phyloP scores from a whole-genome alignment of 805 yeast species.

The Myxozyma geophila region DNA sequence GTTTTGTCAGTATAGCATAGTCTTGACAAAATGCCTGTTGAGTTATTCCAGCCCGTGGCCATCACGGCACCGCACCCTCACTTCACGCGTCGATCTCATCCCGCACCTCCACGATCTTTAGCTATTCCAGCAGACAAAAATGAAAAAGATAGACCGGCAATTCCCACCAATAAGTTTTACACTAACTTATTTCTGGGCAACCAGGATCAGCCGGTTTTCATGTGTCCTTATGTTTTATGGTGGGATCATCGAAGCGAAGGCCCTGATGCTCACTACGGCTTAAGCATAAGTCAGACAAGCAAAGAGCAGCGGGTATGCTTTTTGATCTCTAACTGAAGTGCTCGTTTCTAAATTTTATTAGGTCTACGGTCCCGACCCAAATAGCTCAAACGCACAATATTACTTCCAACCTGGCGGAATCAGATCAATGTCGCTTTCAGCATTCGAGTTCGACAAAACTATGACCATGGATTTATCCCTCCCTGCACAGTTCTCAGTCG shows the following conservation, averaged over 20 bases:
- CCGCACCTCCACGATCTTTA: slow-evolving; percentile 25
- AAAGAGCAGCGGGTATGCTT: slow-evolving; percentile 49
- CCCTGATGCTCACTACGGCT: slow-evolving; percentile 53
- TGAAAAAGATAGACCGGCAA: slow-evolving; percentile 42
- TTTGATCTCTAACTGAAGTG: neutral
- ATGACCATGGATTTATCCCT: slow-evolving; percentile 39
- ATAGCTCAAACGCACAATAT: slow-evolving; percentile 49
- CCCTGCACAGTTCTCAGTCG: slow-evolving; percentile 38
- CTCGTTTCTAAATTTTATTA: neutral
- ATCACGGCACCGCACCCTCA: slow-evolving; percentile 31
- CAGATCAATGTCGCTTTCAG: slow-evolving; percentile 61
- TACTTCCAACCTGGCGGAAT: slow-evolving; percentile 62
- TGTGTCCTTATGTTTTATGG: slow-evolving; percentile 72
- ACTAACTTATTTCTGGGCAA: slow-evolving; percentile 63
- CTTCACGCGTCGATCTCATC: slow-evolving; percentile 29
- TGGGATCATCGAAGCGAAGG: slow-evolving; percentile 49
- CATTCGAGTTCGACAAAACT: slow-evolving; percentile 53
- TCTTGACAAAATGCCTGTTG: slow-evolving; percentile 16
- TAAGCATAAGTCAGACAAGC: slow-evolving; percentile 64
- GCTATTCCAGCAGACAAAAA: slow-evolving; percentile 11
- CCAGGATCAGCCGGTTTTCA: slow-evolving; percentile 61
- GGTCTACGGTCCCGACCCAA: slow-evolving; percentile 53
- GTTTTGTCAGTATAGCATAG: no score
- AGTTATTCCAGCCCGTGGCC: slow-evolving; percentile 32
- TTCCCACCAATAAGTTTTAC: slow-evolving; percentile 78